phyloP scores from a whole-genome alignment of 73 alveolate genomes.

The Blepharisma japonicum region DNA sequence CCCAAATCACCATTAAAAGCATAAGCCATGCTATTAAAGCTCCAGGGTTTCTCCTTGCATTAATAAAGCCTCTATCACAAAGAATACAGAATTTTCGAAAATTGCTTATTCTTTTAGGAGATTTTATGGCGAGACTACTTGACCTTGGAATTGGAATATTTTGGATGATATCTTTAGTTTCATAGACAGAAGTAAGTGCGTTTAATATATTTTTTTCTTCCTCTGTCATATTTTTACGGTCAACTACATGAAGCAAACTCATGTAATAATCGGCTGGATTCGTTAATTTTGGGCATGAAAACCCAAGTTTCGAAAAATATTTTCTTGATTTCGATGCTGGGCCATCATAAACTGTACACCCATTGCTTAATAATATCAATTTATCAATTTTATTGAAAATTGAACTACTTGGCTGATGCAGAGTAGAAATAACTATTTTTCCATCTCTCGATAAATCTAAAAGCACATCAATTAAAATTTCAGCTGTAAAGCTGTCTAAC shows the following conservation, averaged over 20 bases:
- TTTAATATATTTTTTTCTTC: too few relatives aligned
- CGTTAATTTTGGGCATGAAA: conserved; percentile 64
- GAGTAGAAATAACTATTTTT: conserved; percentile 68
- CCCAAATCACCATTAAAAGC: too few relatives aligned
- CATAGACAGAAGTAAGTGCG: too few relatives aligned
- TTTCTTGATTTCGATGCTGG: conserved; percentile 41
- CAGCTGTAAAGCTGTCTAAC: conserved; percentile 54
- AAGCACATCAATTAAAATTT: conserved; percentile 44
- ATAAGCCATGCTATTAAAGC: too few relatives aligned
- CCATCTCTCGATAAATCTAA: conserved; percentile 56
- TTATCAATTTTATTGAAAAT: conserved; percentile 65
- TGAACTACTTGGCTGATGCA: conserved; percentile 84
- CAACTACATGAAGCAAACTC: not conserved
- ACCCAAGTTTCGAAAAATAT: conserved; percentile 59
- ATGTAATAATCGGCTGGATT: conserved; percentile 66
- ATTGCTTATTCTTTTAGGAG: too few relatives aligned
- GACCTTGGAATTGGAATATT: too few relatives aligned
- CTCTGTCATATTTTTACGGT: too few relatives aligned
- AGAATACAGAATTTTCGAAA: too few relatives aligned
- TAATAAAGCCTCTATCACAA: too few relatives aligned
- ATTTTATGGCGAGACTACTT: too few relatives aligned
- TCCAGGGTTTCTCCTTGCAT: too few relatives aligned
- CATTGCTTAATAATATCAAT: conserved; percentile 57
- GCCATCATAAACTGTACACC: conserved; percentile 48
- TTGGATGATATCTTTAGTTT: too few relatives aligned